Conservation (phyloP, 345 rosid genomes). For the Carallia pectinifolia region DNA sequence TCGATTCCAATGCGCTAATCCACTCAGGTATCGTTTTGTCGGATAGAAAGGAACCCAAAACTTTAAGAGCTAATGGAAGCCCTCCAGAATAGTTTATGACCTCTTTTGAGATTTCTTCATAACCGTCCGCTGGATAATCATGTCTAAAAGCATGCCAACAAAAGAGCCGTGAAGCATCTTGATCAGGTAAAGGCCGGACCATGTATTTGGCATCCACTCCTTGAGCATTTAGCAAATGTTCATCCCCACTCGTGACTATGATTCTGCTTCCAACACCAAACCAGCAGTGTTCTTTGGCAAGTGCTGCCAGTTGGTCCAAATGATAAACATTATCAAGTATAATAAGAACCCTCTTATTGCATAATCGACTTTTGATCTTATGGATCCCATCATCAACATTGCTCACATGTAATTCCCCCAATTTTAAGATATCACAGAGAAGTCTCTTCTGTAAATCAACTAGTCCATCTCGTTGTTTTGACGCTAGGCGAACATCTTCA, state of each 20-base stretch:
- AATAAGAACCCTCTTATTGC: slow-evolving; percentile 8
- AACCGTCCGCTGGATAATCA: neutral
- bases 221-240: neutral
- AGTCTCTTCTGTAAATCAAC: neutral
- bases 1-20: neutral
- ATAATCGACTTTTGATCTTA: slow-evolving; percentile 6
- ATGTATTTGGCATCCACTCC: neutral
- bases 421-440: neutral
- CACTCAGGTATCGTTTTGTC: neutral
- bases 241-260: slow-evolving; percentile 5
- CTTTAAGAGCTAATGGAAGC: slow-evolving; percentile 6
- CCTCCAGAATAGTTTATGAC: neutral
- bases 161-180: neutral
- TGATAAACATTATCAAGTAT: slow-evolving; percentile 12
- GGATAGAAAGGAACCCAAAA: slow-evolving; percentile 4
- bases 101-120: neutral
- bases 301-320: neutral
- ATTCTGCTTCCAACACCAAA: slow-evolving; percentile 4
- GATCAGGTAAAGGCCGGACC: neutral
- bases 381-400: neutral
- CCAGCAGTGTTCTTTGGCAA: neutral
- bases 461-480: slow-evolving; percentile 1
- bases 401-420: neutral
- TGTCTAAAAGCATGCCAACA: neutral
- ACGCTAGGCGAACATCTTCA: neutral